phyloP scores from a whole-genome alignment of 345 rosid species.

The Populus alba region DNA sequence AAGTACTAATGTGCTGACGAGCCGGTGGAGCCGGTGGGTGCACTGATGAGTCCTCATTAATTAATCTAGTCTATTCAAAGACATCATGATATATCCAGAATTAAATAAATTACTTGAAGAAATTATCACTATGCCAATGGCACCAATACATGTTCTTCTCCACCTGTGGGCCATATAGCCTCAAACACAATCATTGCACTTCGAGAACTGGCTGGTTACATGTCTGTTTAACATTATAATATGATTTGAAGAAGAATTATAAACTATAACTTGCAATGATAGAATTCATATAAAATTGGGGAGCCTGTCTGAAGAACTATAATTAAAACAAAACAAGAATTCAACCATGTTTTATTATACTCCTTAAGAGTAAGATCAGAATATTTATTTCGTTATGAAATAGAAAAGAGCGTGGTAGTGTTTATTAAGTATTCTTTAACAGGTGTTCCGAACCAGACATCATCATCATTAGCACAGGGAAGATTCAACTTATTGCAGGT shows the following conservation, averaged over 20 bases:
- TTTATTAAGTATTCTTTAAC: neutral
- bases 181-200: conserved; percentile 58
- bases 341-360: too few species aligned
- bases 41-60: neutral
- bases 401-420: neutral
- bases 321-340: too few species aligned
- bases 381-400: neutral
- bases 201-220: conserved; percentile 13
- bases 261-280: too few species aligned
- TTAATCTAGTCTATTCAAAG: conserved; percentile 18
- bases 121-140: conserved; percentile 32
- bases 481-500: too few species aligned
- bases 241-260: too few species aligned
- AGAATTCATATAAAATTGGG: too few species aligned
- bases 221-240: too few species aligned
- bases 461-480: too few species aligned
- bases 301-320: too few species aligned
- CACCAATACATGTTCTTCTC: conserved; percentile 28
- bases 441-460: too few species aligned
- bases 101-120: too few species aligned
- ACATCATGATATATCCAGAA: conserved; percentile 17
- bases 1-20: neutral
- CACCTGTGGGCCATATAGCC: conserved; percentile 60
- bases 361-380: too few species aligned
- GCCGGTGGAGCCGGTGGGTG: neutral